phyloP scores from a whole-genome alignment of 2,329 filamentous ascomycete genomes.

The Xylaria sp. region DNA sequence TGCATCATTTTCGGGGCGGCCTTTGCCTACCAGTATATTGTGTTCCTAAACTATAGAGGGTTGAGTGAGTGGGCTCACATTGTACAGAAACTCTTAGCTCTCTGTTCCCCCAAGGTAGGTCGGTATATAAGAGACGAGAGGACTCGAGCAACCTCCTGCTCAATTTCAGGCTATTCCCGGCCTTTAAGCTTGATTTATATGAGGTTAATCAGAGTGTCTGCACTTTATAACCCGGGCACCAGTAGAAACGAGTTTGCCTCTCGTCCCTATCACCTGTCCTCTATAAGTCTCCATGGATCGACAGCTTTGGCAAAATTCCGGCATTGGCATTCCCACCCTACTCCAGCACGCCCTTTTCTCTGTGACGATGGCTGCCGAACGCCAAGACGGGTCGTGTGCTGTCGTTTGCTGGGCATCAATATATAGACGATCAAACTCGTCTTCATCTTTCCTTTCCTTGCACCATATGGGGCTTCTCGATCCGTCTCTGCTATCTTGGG shows the following conservation, averaged over 20 bases:
- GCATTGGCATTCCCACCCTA: constrained; percentile 22
- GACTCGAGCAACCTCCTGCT: constrained; percentile 16
- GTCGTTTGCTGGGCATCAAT: constrained; percentile 20
- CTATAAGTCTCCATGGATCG: constrained; percentile 14
- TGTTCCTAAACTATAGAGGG: constrained; percentile 17
- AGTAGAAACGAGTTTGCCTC: constrained; percentile 14
- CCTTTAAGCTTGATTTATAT: constrained; percentile 19
- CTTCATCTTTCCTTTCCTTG: constrained; percentile 11
- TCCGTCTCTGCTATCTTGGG: no score
- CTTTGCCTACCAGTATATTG: constrained; percentile 20
- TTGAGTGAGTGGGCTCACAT: constrained; percentile 15
- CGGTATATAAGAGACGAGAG: constrained; percentile 21
- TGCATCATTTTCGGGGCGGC: constrained; percentile 17
- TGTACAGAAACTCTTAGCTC: constrained; percentile 7
- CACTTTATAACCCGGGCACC: constrained; percentile 9
- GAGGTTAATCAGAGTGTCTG: constrained; percentile 11
- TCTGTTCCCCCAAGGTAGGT: constrained; percentile 12
- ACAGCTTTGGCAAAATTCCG: constrained; percentile 18
- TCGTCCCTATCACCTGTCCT: constrained; percentile 12
- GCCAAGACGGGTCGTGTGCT: constrained; percentile 22
- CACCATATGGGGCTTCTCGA: constrained; percentile 18
- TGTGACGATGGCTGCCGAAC: constrained; percentile 8
- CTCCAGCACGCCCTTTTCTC: constrained; percentile 12
- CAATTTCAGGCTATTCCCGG: constrained; percentile 23
- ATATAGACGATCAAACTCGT: constrained; percentile 16